phyloP scores from a whole-genome alignment of 495 filamentous ascomycete genomes.

The Penicillium arizonense region DNA sequence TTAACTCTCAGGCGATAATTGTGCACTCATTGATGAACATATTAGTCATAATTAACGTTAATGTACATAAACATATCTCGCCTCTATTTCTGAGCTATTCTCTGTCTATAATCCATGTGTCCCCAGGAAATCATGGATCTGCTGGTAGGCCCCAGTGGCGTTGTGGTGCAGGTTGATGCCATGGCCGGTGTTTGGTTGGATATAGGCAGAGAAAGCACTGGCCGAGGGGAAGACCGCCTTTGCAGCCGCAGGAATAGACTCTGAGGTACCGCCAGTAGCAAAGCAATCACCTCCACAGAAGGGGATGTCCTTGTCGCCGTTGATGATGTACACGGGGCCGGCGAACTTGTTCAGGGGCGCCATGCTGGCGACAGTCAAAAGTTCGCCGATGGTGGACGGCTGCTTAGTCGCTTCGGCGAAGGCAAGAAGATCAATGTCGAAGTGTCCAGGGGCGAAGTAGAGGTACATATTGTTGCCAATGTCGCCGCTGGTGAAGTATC shows the following conservation, averaged over 20 bases:
- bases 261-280: slow-evolving; percentile 26
- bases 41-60: too few species aligned
- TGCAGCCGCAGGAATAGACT: slow-evolving; percentile 39
- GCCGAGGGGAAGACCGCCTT: slow-evolving; percentile 40
- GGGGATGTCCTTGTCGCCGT: slow-evolving; percentile 44
- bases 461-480: slow-evolving; percentile 32
- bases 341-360: slow-evolving; percentile 32
- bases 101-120: neutral
- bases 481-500: slow-evolving; percentile 48
- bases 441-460: slow-evolving; percentile 47
- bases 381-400: slow-evolving; percentile 50
- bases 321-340: slow-evolving; percentile 49
- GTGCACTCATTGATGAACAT: too few species aligned
- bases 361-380: slow-evolving; percentile 37
- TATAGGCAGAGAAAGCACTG: slow-evolving; percentile 38
- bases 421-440: slow-evolving; percentile 43
- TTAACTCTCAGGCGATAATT: too few species aligned
- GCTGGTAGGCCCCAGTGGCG: slow-evolving; percentile 40
- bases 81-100: neutral
- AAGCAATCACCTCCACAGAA: slow-evolving; percentile 56
- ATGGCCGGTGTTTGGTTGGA: slow-evolving; percentile 52
- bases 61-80: too few species aligned
- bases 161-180: slow-evolving; percentile 51
- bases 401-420: slow-evolving; percentile 44
- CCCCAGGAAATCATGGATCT: slow-evolving; percentile 11